Base-by-base conservation (phyloP, 2,329 filamentous ascomycete species). In the Eurotiales sp. region DNA sequence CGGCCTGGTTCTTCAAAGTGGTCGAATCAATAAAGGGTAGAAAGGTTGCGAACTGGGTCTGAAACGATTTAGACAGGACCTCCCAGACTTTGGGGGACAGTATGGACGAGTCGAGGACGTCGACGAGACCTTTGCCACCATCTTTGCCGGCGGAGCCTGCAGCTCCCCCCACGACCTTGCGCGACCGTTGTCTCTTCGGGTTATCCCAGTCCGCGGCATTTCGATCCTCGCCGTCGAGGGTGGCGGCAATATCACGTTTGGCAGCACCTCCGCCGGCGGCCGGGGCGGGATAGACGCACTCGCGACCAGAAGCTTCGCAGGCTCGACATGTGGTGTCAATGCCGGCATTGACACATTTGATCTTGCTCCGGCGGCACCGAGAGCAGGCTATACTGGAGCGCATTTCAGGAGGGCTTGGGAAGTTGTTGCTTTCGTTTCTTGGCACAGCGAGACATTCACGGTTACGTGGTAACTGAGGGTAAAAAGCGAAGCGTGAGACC, bases 321-420 rank as follows among this genome's bases (percentile, higher is more conserved):
- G 84, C 83, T 56, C 87, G 83, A 72, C 89, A 95, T 14, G 81
- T 82, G 14, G 83, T 84, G 55, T 81, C 80, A 52, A 85, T 80
- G 54, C 87, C 87, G 59, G 81, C 80, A 70, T 93, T 93, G 68
- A 89, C 83, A 72, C 89, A 95, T 71, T 92, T 92, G 65, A 92
- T 88, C 72, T 93, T 95, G 65, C 87, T 90, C 61, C 83, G 82
- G 52, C 88, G 80, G 65, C 88, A 92, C 56, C 83, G 79, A 55
- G 82, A 76, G 69, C 88, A 93, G 43, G 88, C 88, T 64, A 92
- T 89, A 63, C 85, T 88, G 42, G 87, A 90, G 59, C 88, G 81
- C 81, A 90, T 86, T 29, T 76, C 76, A 62, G 71, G 71, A 41
- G 65, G 46, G 44, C 48, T 51, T 44, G 36, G 45, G 45, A 21